Evolutionary conservation across 2,329 filamentous ascomycete species (phyloP).

Genomic region (Fusarium sarcochroum): DNA sequence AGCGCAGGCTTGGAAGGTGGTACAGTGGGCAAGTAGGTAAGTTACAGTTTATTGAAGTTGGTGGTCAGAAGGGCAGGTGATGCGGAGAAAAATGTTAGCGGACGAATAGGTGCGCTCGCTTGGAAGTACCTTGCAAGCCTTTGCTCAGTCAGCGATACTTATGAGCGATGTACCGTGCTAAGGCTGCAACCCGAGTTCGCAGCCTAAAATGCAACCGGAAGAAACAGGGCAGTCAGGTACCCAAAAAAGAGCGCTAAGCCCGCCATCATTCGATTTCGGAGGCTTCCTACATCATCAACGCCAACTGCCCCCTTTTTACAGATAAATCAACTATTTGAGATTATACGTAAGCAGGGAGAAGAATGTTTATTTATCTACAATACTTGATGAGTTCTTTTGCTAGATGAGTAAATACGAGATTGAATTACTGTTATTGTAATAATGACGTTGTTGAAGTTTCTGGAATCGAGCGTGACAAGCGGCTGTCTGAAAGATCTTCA

Average conservation of each 20-base stretch:
- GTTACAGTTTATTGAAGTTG: conserved; percentile 29
- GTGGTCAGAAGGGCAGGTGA: conserved; percentile 47
- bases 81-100: conserved; percentile 48
- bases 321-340: background rate
- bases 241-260: conserved; percentile 32
- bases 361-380: background rate
- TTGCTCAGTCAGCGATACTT: conserved; percentile 15
- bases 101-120: conserved; percentile 5
- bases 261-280: conserved; percentile 50
- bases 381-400: too few species aligned
- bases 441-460: background rate
- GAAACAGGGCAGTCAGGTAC: conserved; percentile 44
- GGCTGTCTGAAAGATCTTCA: conserved; percentile 35
- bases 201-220: conserved; percentile 37
- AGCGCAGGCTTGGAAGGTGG: conserved; percentile 31
- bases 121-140: conserved; percentile 32
- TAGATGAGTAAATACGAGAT: background rate
- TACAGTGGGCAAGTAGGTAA: conserved; percentile 42
- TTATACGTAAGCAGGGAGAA: conserved; percentile 8
- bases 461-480: background rate
- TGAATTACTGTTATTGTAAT: background rate
- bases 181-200: conserved; percentile 19
- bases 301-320: conserved; percentile 28
- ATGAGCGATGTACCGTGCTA: conserved; percentile 18
- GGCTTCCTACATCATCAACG: conserved; percentile 40